These are phyloP conservation scores for Aspergillus sp. DNA, from an alignment of 2,329 filamentous ascomycete genomes.

Conservation along the genomic window DNA sequence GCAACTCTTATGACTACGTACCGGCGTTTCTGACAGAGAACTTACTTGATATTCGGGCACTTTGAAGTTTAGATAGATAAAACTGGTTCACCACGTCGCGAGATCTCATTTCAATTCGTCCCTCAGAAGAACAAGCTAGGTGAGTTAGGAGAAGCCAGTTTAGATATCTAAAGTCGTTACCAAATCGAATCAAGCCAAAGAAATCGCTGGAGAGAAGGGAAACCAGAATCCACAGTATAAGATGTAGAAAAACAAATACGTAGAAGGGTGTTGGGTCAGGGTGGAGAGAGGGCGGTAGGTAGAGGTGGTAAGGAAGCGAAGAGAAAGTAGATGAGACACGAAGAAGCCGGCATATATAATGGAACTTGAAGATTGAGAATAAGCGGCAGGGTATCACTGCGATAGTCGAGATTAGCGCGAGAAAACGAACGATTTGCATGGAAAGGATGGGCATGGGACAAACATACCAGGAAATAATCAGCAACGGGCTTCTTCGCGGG, in stretches of 20 bases:
- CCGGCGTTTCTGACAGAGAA: no score
- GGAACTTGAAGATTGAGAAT: not conserved
- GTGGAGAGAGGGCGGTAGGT: constrained; percentile 3
- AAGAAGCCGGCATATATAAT: constrained; percentile 1
- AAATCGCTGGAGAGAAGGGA: constrained; percentile 13
- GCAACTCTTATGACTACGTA: no score
- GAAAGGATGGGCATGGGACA: not conserved
- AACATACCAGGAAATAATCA: constrained; percentile 80
- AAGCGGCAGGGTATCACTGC: constrained; percentile 12
- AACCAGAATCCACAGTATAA: not conserved
- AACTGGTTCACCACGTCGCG: not conserved
- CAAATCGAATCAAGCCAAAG: not conserved
- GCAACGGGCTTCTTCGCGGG: constrained; percentile 97
- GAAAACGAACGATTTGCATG: not conserved
- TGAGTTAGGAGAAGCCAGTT: not conserved
- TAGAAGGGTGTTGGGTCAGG: constrained; percentile 6
- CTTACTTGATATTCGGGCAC: constrained; percentile 62
- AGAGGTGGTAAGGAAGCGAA: not conserved
- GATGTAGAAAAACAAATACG: constrained; percentile 1
- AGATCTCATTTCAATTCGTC: constrained; percentile 55
- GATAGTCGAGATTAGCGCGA: not conserved
- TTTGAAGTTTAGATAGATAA: no score
- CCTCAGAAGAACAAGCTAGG: not conserved
- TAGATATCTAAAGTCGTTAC: constrained; percentile 8
- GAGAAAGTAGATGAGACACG: constrained; percentile 5